Evolutionary conservation across 805 yeast genomes (phyloP).

Genomic region (Pichia eremophila): DNA sequence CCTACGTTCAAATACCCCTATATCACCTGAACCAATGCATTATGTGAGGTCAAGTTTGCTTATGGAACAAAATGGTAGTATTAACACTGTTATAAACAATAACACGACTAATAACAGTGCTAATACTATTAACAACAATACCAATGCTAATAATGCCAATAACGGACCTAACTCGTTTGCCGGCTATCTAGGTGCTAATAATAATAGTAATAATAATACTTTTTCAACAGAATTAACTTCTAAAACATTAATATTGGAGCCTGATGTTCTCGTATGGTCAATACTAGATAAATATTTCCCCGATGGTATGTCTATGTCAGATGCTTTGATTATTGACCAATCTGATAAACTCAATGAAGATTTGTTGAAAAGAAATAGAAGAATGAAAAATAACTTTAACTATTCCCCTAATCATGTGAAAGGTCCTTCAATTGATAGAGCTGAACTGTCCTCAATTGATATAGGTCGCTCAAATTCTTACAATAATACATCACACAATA

Average conservation of each 20-base stretch:
- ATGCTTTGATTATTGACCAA: slow-evolving; percentile 52
- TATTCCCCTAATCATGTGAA: background rate
- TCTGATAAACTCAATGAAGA: slow-evolving; percentile 17
- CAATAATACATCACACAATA: background rate
- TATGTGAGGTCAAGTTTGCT: slow-evolving; percentile 17
- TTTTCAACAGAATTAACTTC: background rate
- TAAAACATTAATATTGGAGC: slow-evolving; percentile 30
- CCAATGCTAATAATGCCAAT: background rate
- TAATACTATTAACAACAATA: background rate
- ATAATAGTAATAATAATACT: slow-evolving; percentile 2
- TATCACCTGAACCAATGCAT: slow-evolving; percentile 23
- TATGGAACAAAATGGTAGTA: no score
- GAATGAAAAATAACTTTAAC: background rate
- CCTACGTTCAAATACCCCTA: slow-evolving; percentile 10
- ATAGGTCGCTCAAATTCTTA: background rate
- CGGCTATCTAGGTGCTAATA: background rate
- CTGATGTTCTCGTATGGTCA: slow-evolving; percentile 53
- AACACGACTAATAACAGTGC: background rate
- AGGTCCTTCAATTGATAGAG: background rate
- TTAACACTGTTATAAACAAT: background rate
- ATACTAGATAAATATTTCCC: slow-evolving; percentile 54
- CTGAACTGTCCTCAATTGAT: background rate
- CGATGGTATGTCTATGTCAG: slow-evolving; percentile 56
- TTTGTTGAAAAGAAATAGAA: slow-evolving; percentile 5
- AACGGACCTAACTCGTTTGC: background rate